Evolutionary conservation across 1,284 basidiomycete species (phyloP), one percentile per base, ranked within the genome.

Genomic region (Ustilago curta): DNA sequence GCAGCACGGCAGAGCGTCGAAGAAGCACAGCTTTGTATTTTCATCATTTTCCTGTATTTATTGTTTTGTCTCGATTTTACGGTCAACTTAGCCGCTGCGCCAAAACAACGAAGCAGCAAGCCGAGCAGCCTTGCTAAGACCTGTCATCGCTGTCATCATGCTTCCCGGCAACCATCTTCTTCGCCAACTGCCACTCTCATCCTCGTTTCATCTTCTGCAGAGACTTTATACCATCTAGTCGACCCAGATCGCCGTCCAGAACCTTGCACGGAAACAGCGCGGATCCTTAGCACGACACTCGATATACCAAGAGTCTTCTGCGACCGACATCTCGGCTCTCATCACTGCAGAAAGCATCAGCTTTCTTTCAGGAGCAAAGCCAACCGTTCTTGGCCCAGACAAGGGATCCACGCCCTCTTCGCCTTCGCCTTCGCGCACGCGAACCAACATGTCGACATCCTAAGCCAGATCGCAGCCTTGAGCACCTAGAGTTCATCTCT

Each of bases 101-200:
- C 32, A 50, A 50, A 50, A 50, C 48, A 50, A 50, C 48, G n/a
- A 43, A 11, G 48, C 48, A 50, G 48, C 29, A 37, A 32, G 3
- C 32, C n/a, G 14, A 35, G 11, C 32, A 35, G 32, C 32, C 32
- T 35, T 12, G 32, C 32, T 18, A 42, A 16, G 8, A 23, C 21
- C 23, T 52, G 39, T 21, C 49, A 45, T 51, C 32, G 37, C 23
- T 52, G 39, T 21, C 49, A 45, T 51, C 32, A 39, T 37, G 35
- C 35, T 37, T 16, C 16, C 35, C 35, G 16, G 35, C 35, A 37
- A 37, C 35, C 35, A 37, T 37, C 35, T 37, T 37, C 35, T 37
- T 37, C 35, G 35, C 35, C 35, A 37, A 37, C 12, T 37, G 14
- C 35, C 35, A 37, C 35, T 37, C 14, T 37, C 35, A 37, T 37